These are phyloP conservation scores for Leccinum variabile DNA, from an alignment of 1,284 basidiomycete genomes.

Conservation along the genomic window DNA sequence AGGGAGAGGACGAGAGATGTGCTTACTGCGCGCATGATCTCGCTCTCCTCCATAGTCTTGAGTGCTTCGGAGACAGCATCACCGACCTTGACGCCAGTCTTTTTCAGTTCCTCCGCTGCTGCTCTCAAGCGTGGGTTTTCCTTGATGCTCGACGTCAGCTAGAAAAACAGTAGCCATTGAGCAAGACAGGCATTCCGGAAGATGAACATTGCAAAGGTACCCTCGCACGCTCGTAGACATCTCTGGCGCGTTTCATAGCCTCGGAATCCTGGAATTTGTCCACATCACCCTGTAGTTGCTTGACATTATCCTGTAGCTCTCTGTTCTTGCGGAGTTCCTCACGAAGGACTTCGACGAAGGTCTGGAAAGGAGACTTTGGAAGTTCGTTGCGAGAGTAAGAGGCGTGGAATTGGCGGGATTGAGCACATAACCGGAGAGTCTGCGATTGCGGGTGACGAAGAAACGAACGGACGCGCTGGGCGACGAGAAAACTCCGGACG, in stretches of 20 bases:
- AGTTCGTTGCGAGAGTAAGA: slow-evolving; percentile 62
- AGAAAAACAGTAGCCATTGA: slow-evolving; percentile 10
- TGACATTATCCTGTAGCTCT: slow-evolving; percentile 94
- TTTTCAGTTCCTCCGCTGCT: slow-evolving; percentile 89
- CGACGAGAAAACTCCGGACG: slow-evolving; percentile 33
- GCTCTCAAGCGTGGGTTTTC: slow-evolving; percentile 92
- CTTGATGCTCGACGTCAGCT: slow-evolving; percentile 93
- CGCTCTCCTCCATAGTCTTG: slow-evolving; percentile 91
- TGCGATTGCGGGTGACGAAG: slow-evolving; percentile 17
- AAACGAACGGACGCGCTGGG: slow-evolving; percentile 24
- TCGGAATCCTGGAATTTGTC: slow-evolving; percentile 96
- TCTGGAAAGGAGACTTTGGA: slow-evolving; percentile 92
- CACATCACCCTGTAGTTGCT: slow-evolving; percentile 96
- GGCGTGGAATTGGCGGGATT: slow-evolving; percentile 59
- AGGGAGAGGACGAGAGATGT: background rate
- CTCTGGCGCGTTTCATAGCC: slow-evolving; percentile 90
- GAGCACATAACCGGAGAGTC: slow-evolving; percentile 41
- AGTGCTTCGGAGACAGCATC: slow-evolving; percentile 93
- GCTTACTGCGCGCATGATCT: slow-evolving; percentile 81
- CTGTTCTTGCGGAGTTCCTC: slow-evolving; percentile 94
- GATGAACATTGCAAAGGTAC: slow-evolving; percentile 48
- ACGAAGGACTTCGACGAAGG: slow-evolving; percentile 91
- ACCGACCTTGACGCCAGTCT: slow-evolving; percentile 87
- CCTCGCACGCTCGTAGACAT: slow-evolving; percentile 91
- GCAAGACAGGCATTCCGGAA: slow-evolving; percentile 4